Evolutionary conservation across 2,329 filamentous ascomycete species (phyloP).

Genomic region (Zalaria sp.): DNA sequence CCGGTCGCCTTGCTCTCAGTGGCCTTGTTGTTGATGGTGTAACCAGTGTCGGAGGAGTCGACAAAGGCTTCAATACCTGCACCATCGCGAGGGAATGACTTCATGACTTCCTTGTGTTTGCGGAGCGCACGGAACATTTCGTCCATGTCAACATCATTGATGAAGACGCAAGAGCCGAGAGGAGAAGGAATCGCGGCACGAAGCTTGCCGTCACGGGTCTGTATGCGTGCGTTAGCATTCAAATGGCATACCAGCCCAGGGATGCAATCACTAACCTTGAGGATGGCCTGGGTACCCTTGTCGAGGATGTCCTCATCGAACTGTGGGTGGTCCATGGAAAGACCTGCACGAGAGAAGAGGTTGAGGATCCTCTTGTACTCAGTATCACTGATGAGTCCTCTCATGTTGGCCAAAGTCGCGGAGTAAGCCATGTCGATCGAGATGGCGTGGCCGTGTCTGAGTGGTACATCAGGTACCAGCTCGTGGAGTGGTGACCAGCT

Average conservation of each 20-base stretch:
- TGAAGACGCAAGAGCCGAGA: conserved; percentile 51
- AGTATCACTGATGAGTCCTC: conserved; percentile 44
- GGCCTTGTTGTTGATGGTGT: conserved; percentile 32
- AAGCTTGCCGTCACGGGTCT: conserved; percentile 52
- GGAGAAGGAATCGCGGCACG: conserved; percentile 56
- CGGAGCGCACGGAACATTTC: conserved; percentile 48
- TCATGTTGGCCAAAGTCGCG: conserved; percentile 49
- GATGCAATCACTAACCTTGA: conserved; percentile 28
- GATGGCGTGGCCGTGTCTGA: conserved; percentile 61
- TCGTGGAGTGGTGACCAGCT: conserved; percentile 61
- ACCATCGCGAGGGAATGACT: conserved; percentile 47
- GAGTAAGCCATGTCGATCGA: conserved; percentile 66
- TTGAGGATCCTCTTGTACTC: conserved; percentile 51
- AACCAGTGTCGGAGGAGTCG: conserved; percentile 54
- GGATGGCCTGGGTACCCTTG: conserved; percentile 51
- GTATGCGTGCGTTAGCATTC: neutral
- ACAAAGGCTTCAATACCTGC: conserved; percentile 56
- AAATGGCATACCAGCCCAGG: neutral
- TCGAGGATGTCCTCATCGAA: conserved; percentile 54
- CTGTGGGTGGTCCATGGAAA: conserved; percentile 56
- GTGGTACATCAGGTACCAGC: conserved; percentile 51
- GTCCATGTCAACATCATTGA: conserved; percentile 50
- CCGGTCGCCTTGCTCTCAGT: conserved; percentile 17
- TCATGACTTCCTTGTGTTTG: conserved; percentile 50
- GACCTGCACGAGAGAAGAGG: conserved; percentile 54